phyloP scores from a whole-genome alignment of 2,329 filamentous ascomycete species.

The Rutstroemia sp. region DNA sequence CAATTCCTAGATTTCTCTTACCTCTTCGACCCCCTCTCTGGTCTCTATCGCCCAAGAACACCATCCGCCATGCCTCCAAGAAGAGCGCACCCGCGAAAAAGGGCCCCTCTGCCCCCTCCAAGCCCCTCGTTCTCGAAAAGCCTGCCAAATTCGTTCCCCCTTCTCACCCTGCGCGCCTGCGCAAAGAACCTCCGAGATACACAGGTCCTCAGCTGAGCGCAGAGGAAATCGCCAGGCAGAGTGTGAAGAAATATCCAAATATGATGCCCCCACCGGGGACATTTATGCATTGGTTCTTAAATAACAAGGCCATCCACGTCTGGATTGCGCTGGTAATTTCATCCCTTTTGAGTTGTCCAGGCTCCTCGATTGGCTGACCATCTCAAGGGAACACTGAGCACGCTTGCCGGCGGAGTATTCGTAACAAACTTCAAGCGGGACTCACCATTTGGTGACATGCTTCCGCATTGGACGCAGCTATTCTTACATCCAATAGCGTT shows the following conservation, averaged over 20 bases:
- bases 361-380: neutral
- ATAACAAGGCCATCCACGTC: slow-evolving; percentile 67
- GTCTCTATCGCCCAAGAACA: slow-evolving; percentile 33
- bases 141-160: slow-evolving; percentile 87
- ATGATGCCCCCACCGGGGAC: slow-evolving; percentile 81
- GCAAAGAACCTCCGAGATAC: slow-evolving; percentile 55
- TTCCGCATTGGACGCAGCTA: slow-evolving; percentile 65
- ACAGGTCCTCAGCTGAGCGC: slow-evolving; percentile 60
- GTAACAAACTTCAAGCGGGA: slow-evolving; percentile 70
- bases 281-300: slow-evolving; percentile 78
- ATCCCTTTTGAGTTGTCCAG: neutral
- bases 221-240: slow-evolving; percentile 59
- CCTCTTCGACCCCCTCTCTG: slow-evolving; percentile 52
- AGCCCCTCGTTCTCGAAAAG: slow-evolving; percentile 71
- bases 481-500: slow-evolving; percentile 63
- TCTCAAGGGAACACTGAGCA: slow-evolving; percentile 25
- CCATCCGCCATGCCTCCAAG: slow-evolving; percentile 30
- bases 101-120: slow-evolving; percentile 26
- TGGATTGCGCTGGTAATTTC: slow-evolving; percentile 71
- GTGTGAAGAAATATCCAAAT: slow-evolving; percentile 70
- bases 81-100: slow-evolving; percentile 19
- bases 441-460: slow-evolving; percentile 72
- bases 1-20: slow-evolving; percentile 62
- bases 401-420: slow-evolving; percentile 66
- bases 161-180: slow-evolving; percentile 70